Conservation (phyloP, 169 alveolate species). For the Condylostoma magnum region DNA sequence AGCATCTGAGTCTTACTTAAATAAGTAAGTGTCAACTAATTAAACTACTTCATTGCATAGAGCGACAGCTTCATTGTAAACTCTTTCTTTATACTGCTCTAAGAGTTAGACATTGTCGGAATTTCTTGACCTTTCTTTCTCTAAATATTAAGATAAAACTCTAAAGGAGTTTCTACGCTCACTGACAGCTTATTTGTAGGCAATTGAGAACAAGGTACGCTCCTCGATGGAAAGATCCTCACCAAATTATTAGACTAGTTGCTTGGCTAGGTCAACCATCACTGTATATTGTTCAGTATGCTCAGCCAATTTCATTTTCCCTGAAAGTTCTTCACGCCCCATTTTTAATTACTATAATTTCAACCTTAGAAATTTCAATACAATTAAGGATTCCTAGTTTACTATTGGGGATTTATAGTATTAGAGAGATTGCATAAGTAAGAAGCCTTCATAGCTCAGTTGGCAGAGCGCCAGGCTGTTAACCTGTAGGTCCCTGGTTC, state of each 20-base stretch:
- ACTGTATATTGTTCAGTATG: conserved; percentile 99
- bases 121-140: conserved; percentile 95
- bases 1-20: conserved; percentile 90
- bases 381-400: too few relatives aligned
- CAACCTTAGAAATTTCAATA: too few relatives aligned
- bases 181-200: conserved; percentile 99
- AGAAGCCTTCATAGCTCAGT: conserved; percentile 53
- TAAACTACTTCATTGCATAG: conserved; percentile 91
- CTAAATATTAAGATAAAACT: conserved; percentile 93
- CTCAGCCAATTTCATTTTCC: conserved; percentile 97
- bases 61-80: conserved; percentile 92
- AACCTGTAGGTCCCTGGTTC: conserved; percentile 67
- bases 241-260: conserved; percentile 72
- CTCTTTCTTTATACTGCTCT: conserved; percentile 92
- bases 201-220: conserved; percentile 95
- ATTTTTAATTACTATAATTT: too few relatives aligned
- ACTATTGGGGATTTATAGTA: too few relatives aligned
- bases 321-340: conserved; percentile 48
- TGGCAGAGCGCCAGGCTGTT: conserved; percentile 68
- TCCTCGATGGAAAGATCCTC: conserved; percentile 94
- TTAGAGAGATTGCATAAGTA: too few relatives aligned
- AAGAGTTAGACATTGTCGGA: conserved; percentile 87
- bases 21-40: conserved; percentile 86
- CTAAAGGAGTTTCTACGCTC: conserved; percentile 98
- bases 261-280: conserved; percentile 86